Evolutionary conservation across 257 asterid species (phyloP).

Genomic region (Coffea canephora): DNA sequence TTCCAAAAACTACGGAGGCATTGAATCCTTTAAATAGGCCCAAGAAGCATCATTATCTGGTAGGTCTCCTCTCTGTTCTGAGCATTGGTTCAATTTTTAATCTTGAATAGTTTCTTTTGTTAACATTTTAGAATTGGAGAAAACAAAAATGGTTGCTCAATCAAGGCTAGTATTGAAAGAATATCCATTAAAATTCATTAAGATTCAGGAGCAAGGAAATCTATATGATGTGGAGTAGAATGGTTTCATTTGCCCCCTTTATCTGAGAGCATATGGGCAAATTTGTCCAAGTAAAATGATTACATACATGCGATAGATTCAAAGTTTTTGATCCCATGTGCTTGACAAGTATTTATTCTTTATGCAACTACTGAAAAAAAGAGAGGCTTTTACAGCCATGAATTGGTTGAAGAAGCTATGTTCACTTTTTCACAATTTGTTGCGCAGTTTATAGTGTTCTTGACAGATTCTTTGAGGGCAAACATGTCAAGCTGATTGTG

Average conservation of each 20-base stretch:
- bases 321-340: no score
- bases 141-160: background rate
- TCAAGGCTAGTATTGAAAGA: background rate
- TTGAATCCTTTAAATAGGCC: background rate
- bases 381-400: background rate
- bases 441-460: background rate
- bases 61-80: conserved; percentile 7
- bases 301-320: no score
- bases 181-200: background rate
- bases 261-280: background rate
- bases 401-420: background rate
- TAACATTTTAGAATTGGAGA: no score
- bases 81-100: no score
- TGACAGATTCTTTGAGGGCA: background rate
- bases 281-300: no score
- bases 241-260: background rate
- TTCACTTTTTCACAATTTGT: background rate
- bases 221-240: no score
- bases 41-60: conserved; percentile 6
- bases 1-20: background rate
- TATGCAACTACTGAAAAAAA: background rate
- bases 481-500: background rate
- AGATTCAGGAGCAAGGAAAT: background rate
- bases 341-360: background rate
- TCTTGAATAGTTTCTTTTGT: background rate